Evolutionary conservation across 805 yeast genomes (phyloP), one percentile per base, ranked within the genome.

Genomic region (Komagataella ulmi): DNA sequence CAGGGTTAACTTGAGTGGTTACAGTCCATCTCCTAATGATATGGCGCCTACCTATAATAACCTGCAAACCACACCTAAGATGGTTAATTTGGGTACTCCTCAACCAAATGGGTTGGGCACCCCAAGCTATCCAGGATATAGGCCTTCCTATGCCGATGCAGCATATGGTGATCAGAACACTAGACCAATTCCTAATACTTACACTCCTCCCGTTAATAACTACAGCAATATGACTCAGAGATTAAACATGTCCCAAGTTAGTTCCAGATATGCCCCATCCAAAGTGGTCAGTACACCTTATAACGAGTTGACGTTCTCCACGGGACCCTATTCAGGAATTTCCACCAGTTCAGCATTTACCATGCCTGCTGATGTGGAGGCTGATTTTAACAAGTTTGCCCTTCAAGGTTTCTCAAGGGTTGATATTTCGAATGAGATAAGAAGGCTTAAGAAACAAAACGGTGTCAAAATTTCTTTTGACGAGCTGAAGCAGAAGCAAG

Each of bases 321-420:
- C 57, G 52, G 64, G 67, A 7, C 63, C 61, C 18, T 65, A 57
- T 51, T 59, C 58, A 51, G 64, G 62, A 47, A 58, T 67, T n/a
- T 58, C 67, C 1, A 53, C 54, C 18, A 59, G 66, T 19, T 59
- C 66, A 12, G 54, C 74, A 1, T 71, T 68, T 57, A 62, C 69
- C 3, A 56, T 68, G 24, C 69, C 73, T 12, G 61, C 70, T 3
- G 66, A 62, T 36, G 59, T 60, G 23, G 71, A 66, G 45, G 66
- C 63, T 36, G 58, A 57, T 8, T 50, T 73, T 36, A 69, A 64
- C 46, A 60, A 64, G 44, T 59, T 65, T 44, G 69, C 70, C 51
- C 61, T 64, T 47, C 55, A 58, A 17, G 65, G 66, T 8, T 59
- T 67, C 18, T 46, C 62, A 14, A 60, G 56, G 48, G 56, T 68